Percentiles rank a stretch among this genome's conserved stretches.
Conservation (phyloP, 495 filamentous ascomycete genomes). For the Pyrenula aspistea region DNA sequence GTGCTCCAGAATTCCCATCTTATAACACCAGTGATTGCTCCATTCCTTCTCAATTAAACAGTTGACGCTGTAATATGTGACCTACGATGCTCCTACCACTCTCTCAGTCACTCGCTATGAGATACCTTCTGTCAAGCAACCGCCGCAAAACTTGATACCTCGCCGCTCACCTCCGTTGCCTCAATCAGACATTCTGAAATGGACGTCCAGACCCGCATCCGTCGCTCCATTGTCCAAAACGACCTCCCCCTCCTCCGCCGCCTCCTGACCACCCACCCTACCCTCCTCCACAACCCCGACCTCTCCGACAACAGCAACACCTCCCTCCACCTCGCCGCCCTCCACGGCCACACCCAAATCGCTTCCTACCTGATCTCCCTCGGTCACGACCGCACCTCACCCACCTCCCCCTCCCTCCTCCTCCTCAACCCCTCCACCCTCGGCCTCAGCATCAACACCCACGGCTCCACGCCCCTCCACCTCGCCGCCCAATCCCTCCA, state of each 20-base stretch:
- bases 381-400: constrained; percentile 36
- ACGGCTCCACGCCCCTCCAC: constrained; percentile 56
- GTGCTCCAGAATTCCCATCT: too few relatives aligned
- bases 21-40: too few relatives aligned
- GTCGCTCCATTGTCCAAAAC: constrained; percentile 59
- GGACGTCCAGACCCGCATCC: constrained; percentile 51
- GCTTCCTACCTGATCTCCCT: constrained; percentile 30
- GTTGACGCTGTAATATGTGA: too few relatives aligned
- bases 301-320: constrained; percentile 50
- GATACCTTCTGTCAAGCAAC: too few relatives aligned
- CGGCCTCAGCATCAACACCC: constrained; percentile 53
- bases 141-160: too few relatives aligned
- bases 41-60: too few relatives aligned
- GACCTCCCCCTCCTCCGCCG: constrained; percentile 60
- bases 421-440: constrained; percentile 24
- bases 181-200: constrained; percentile 17
- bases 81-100: too few relatives aligned
- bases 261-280: constrained; percentile 57
- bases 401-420: constrained; percentile 7
- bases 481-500: constrained; percentile 45
- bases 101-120: too few relatives aligned
- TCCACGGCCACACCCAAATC: constrained; percentile 33
- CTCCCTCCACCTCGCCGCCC: constrained; percentile 62
- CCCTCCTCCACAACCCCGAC: constrained; percentile 62
- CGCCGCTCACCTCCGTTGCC: too few relatives aligned